Conservation (phyloP, 164 flowering plant genomes). For the Magnolia officinalis region DNA sequence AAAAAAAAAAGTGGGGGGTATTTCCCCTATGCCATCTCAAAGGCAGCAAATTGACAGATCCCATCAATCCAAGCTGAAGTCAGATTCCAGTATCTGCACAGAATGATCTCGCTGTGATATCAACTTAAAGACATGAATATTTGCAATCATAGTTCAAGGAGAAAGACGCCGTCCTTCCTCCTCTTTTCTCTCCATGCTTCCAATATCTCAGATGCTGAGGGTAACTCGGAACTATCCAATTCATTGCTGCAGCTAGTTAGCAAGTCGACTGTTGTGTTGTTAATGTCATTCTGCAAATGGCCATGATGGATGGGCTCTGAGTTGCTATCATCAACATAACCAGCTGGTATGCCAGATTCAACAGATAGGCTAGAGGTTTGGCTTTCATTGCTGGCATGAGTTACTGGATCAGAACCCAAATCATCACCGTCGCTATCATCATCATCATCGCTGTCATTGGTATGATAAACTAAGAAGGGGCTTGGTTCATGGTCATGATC, state of each 20-base stretch:
- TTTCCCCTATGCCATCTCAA: too few species aligned
- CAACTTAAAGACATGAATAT: background rate
- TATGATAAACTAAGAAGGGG: background rate
- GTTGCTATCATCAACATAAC: conserved; percentile 1
- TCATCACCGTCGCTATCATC: background rate
- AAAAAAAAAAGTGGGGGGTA: too few species aligned
- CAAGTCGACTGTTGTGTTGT: conserved; percentile 17
- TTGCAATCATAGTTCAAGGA: conserved; percentile 11
- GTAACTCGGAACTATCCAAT: conserved; percentile 22
- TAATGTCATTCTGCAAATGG: conserved; percentile 11
- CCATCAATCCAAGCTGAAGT: too few species aligned
- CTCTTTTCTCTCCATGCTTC: conserved; percentile 59
- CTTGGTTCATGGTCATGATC: conserved; percentile 3
- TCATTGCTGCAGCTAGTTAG: conserved; percentile 17
- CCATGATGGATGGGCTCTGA: background rate
- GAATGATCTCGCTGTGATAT: background rate
- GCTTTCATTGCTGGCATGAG: background rate
- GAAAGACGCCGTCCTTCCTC: conserved; percentile 33
- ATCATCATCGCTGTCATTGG: conserved; percentile 2
- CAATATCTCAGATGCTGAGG: conserved; percentile 63
- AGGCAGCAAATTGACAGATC: too few species aligned
- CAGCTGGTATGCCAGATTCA: background rate
- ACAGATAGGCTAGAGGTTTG: background rate
- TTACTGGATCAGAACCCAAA: background rate
- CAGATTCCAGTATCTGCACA: too few species aligned